phyloP scores from a whole-genome alignment of 2,329 filamentous ascomycete species.

The Stachybotrys echinatus region DNA sequence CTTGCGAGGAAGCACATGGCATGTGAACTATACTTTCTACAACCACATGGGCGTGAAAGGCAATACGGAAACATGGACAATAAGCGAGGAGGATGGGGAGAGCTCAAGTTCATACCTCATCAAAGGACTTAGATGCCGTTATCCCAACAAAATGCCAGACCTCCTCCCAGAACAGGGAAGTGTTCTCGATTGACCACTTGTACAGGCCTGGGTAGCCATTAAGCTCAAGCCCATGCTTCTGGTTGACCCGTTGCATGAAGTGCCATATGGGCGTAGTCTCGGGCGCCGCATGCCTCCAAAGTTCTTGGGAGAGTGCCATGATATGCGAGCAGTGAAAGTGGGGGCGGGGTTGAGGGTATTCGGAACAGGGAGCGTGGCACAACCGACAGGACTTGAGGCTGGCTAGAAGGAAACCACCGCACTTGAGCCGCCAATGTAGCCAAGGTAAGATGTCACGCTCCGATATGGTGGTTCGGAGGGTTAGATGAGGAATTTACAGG shows the following conservation, averaged over 20 bases:
- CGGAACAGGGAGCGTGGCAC: no score
- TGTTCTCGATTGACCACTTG: constrained; percentile 75
- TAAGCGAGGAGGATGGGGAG: background rate
- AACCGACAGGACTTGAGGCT: no score
- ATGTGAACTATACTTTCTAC: no score
- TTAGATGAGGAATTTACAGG: no score
- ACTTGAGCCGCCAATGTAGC: no score
- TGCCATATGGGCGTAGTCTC: constrained; percentile 63
- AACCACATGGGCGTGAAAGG: no score
- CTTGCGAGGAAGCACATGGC: no score
- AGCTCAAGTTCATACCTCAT: constrained; percentile 40
- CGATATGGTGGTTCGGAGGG: no score
- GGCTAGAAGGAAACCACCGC: no score
- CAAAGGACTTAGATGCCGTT: constrained; percentile 58
- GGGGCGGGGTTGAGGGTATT: background rate
- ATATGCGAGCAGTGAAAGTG: background rate
- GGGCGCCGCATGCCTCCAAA: constrained; percentile 69
- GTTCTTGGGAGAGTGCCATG: constrained; percentile 30
- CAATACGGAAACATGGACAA: background rate
- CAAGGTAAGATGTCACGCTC: no score
- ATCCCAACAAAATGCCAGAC: constrained; percentile 81
- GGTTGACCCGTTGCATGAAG: constrained; percentile 66
- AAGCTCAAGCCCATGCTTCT: constrained; percentile 59
- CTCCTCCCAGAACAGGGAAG: constrained; percentile 76
- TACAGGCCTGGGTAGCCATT: constrained; percentile 70